Conservation (phyloP, 2,329 filamentous ascomycete genomes). For the Aspergillus hortae region DNA sequence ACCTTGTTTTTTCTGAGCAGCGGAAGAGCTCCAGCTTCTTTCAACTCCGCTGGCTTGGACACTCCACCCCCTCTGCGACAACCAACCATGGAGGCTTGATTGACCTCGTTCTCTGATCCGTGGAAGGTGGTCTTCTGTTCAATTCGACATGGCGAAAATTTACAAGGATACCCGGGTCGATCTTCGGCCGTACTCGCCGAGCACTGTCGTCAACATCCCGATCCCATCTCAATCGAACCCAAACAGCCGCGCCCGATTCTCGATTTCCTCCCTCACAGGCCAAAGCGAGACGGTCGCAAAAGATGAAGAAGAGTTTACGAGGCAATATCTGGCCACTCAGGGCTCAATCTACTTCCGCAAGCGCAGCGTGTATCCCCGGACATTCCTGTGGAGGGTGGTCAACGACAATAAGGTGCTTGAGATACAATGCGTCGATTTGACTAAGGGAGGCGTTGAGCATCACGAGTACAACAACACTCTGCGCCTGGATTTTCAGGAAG, state of each 20-base stretch:
- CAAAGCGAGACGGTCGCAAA: slow-evolving; percentile 47
- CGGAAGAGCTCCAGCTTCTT: slow-evolving; percentile 24
- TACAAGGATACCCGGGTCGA: slow-evolving; percentile 87
- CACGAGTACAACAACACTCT: slow-evolving; percentile 70
- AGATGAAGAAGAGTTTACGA: slow-evolving; percentile 65
- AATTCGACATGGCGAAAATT: slow-evolving; percentile 61
- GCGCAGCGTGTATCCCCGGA: slow-evolving; percentile 71
- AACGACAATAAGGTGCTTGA: slow-evolving; percentile 77
- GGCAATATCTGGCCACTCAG: slow-evolving; percentile 69
- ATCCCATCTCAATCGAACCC: slow-evolving; percentile 52
- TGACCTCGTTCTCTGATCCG: slow-evolving; percentile 15
- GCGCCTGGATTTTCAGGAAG: slow-evolving; percentile 70
- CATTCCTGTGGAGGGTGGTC: slow-evolving; percentile 86
- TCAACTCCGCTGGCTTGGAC: slow-evolving; percentile 18
- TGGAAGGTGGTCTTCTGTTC: slow-evolving; percentile 17
- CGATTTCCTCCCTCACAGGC: slow-evolving; percentile 43
- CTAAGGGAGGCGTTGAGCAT: slow-evolving; percentile 60
- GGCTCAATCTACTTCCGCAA: slow-evolving; percentile 82
- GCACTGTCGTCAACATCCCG: slow-evolving; percentile 67
- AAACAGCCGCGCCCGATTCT: slow-evolving; percentile 44
- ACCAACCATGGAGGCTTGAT: slow-evolving; percentile 32
- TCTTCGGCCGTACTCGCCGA: slow-evolving; percentile 67
- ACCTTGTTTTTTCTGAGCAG: slow-evolving; percentile 33
- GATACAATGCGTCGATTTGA: slow-evolving; percentile 77
- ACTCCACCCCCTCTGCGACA: slow-evolving; percentile 15